Evolutionary conservation across 192 early-diverging fungal genomes (phyloP), one percentile per base, ranked within the genome.

Genomic region (Geranomyces michiganensis): DNA sequence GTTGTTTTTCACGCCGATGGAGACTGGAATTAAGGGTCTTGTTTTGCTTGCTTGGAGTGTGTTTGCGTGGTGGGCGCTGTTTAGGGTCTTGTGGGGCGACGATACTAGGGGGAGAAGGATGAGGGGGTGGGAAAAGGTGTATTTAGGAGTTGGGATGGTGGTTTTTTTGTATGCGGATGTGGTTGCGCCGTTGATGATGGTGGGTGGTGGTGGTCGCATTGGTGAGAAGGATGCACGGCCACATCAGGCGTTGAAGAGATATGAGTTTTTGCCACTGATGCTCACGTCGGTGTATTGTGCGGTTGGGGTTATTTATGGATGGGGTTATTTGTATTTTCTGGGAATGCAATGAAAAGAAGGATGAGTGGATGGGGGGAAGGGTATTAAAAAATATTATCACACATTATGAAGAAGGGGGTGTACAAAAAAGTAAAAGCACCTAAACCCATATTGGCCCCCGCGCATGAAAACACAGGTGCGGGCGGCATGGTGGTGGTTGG

Each of bases 221-320:
- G n/a, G n/a, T n/a, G n/a, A n/a, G n/a, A n/a, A n/a, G n/a, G 36
- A 41, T 41, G 36, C 5, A 10, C 10, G 5, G 36, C 10, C 36
- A n/a, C n/a, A n/a, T n/a, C n/a, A n/a, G 36, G 3, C 36, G 36
- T 41, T 10, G 10, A 3, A 3, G 36, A 41, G 36, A 10, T 41
- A 41, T 41, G 85, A 85, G 68, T 95, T 97, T 65, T 67, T 97
- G 68, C 92, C 93, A 19, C 80, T 97, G 67, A 88, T 94, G 84
- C 67, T 91, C 49, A 88, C 89, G 0, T 92, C 90, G 1, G 83
- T 92, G 12, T 94, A 95, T 72, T 86, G 85, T 21, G 84, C 90
- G 12, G 58, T 90, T 0, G 95, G 94, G 19, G 81, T 95, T 10
- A 36, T 87, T 27, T 93, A 92, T 75, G 84, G 88, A 0, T 81